Evolutionary conservation across 2,329 filamentous ascomycete genomes (phyloP), one percentile per base, ranked within the genome.

Genomic region (Pseudopithomyces chartarum): DNA sequence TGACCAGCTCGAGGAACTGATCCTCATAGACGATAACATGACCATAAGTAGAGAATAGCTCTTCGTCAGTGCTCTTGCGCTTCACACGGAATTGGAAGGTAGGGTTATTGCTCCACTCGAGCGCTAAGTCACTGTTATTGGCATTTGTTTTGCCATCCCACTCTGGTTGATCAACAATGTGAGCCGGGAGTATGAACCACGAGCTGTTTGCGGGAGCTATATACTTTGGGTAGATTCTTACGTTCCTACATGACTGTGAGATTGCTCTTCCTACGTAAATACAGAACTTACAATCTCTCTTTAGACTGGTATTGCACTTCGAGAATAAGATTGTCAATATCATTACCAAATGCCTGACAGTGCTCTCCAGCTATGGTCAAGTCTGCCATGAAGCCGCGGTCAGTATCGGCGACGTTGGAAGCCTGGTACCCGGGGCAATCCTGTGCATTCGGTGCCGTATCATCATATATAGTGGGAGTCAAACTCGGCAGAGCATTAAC

Each of bases 11-110:
- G 2, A 93, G 73, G 64, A 90, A 92, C 71, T 92, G 89, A 6
- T 84, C 85, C 75, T 92, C 87, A 62, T 91, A 93, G 29, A 93
- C 79, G 7, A 92, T 78, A n/a, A 80, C 79, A n/a, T 85, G 83
- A 1, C 83, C 87, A 1, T 85, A 85, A 0, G 88, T 90, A 63
- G 91, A 86, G 70, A 90, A 90, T 12, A 90, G 73, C 12, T 84
- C 79, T 55, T 86, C 81, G 32, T 74, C 80, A 2, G 77, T 86
- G 46, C 78, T 80, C 60, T 79, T 80, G 20, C 85, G 83, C 33
- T 76, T 78, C 11, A 91, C 79, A 0, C 79, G 81, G 75, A 91
- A 91, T 26, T 83, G 85, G 74, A 90, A 90, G 0, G 87, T 87
- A 3, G 79, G 78, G 38, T 78, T 75, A 17, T 77, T 74, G 53